Evolutionary conservation across 345 rosid genomes (phyloP).

Genomic region (Xanthoceras sorbifolium): DNA sequence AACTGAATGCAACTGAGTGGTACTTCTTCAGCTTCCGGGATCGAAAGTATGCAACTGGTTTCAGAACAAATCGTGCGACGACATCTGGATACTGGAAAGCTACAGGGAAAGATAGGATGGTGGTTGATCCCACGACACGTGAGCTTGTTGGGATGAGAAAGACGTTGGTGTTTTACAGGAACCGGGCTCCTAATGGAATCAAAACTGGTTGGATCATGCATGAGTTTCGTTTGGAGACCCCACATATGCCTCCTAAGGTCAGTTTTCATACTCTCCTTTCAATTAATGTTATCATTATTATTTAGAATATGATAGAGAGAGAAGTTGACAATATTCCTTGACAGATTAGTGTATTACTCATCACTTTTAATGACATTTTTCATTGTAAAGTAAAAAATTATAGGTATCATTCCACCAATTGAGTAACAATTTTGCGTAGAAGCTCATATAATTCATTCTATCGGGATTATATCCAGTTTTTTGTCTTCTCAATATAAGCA

Average conservation of each 20-base stretch:
- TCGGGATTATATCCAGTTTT: too few species aligned
- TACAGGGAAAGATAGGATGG: slow-evolving; percentile 93
- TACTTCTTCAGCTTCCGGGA: slow-evolving; percentile 98
- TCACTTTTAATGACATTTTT: too few species aligned
- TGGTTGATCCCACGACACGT: slow-evolving; percentile 58
- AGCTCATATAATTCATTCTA: too few species aligned
- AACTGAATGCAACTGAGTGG: slow-evolving; percentile 92
- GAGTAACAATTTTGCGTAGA: too few species aligned
- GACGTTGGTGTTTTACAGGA: slow-evolving; percentile 86
- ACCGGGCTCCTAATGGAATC: slow-evolving; percentile 93
- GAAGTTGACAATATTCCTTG: background rate
- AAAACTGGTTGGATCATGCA: slow-evolving; percentile 99
- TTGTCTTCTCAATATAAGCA: background rate
- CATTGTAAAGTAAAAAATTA: background rate
- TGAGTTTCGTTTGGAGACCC: slow-evolving; percentile 91
- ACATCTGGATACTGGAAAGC: slow-evolving; percentile 95
- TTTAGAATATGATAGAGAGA: background rate
- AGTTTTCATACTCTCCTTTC: background rate
- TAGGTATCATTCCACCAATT: background rate
- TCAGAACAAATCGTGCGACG: slow-evolving; percentile 86
- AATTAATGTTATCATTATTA: background rate
- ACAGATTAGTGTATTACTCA: background rate
- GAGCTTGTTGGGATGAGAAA: slow-evolving; percentile 95
- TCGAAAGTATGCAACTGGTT: slow-evolving; percentile 91
- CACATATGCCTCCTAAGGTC: slow-evolving; percentile 95